Evolutionary conservation across 352 stramenopile genomes (phyloP).

Genomic region (Globisporangium nunn): DNA sequence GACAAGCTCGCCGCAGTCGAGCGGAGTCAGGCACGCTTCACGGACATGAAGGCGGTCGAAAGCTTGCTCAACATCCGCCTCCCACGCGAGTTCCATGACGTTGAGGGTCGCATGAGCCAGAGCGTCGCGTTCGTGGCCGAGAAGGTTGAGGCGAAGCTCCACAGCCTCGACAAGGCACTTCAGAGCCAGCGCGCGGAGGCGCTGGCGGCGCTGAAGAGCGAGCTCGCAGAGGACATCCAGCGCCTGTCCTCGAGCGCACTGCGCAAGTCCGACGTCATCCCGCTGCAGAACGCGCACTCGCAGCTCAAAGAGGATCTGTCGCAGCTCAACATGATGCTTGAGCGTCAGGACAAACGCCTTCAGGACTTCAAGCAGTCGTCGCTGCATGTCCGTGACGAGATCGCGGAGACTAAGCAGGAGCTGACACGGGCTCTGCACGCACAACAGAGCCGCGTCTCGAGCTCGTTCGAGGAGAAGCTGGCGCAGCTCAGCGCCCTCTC

Average conservation of each 20-base stretch:
- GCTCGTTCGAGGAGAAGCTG: conserved; percentile 50
- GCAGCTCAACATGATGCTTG: conserved; percentile 43
- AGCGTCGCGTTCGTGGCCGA: conserved; percentile 52
- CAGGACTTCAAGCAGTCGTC: conserved; percentile 45
- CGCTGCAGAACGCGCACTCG: conserved; percentile 49
- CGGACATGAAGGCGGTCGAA: conserved; percentile 63
- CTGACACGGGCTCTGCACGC: conserved; percentile 45
- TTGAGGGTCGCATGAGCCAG: conserved; percentile 54
- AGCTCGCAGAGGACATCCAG: conserved; percentile 54
- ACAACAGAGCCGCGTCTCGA: conserved; percentile 34
- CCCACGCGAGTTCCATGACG: conserved; percentile 61
- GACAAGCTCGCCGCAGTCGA: conserved; percentile 47
- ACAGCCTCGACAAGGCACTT: conserved; percentile 42
- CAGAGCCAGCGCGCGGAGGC: conserved; percentile 45
- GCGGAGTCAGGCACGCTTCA: conserved; percentile 36
- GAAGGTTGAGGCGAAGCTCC: conserved; percentile 64
- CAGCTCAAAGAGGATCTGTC: conserved; percentile 55
- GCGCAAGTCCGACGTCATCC: conserved; percentile 43
- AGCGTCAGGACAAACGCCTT: conserved; percentile 59
- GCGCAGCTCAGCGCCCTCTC: conserved; percentile 27
- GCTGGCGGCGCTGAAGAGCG: conserved; percentile 40
- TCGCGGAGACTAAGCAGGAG: conserved; percentile 45
- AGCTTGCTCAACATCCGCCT: conserved; percentile 59
- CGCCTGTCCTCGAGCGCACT: conserved; percentile 32
- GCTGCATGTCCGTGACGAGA: conserved; percentile 41